phyloP scores from a whole-genome alignment of 2,329 filamentous ascomycete species.

The Cylindrodendrum hubeiense region DNA sequence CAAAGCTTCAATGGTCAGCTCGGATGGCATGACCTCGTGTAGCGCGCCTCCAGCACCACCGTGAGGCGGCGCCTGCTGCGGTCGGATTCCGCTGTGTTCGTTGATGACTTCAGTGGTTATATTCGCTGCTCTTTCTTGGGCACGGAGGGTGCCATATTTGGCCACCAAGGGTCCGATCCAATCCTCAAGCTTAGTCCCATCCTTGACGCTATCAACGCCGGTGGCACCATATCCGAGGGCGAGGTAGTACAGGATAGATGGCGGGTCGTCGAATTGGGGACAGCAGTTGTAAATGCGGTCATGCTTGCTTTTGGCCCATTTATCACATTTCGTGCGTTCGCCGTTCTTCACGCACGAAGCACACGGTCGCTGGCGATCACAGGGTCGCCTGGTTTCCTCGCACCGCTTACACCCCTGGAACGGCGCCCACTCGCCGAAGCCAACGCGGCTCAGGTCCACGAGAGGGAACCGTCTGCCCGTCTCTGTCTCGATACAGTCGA shows the following conservation, averaged over 20 bases:
- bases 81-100: conserved; percentile 1
- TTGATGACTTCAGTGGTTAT: neutral
- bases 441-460: conserved; percentile 47
- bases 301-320: neutral
- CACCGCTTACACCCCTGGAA: conserved; percentile 45
- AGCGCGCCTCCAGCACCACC: conserved; percentile 8
- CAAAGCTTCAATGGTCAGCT: neutral
- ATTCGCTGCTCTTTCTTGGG: neutral
- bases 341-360: conserved; percentile 46
- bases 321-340: conserved; percentile 7
- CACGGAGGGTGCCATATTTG: conserved; percentile 24
- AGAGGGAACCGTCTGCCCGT: conserved; percentile 36
- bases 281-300: neutral
- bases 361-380: conserved; percentile 54
- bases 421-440: conserved; percentile 45
- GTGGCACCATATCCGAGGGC: conserved; percentile 43
- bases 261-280: conserved; percentile 6
- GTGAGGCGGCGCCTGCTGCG: conserved; percentile 2
- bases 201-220: conserved; percentile 41
- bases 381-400: conserved; percentile 37
- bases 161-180: conserved; percentile 40
- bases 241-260: conserved; percentile 51
- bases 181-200: conserved; percentile 32
- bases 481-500: conserved; percentile 41
- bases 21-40: neutral